Percentiles rank a stretch among this genome's conserved stretches.
phyloP scores from a whole-genome alignment of 2,329 filamentous ascomycete species.

The Bipolaris zeicola region DNA sequence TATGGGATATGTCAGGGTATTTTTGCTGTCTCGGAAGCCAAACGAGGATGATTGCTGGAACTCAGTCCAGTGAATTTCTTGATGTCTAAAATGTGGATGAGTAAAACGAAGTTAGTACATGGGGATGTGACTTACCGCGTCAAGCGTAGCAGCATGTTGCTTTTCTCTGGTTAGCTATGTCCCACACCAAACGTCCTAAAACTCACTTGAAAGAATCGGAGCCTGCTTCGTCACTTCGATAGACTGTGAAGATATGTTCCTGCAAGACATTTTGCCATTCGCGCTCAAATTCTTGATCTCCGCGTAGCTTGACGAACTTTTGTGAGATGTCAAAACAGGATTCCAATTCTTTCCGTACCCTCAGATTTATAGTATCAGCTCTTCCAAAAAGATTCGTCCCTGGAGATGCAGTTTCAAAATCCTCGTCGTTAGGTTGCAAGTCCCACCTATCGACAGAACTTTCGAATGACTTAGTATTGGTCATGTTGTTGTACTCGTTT shows the following conservation, averaged over 20 bases:
- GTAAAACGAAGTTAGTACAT: no score
- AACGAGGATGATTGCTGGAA: no score
- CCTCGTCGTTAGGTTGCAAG: neutral
- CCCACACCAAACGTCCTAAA: neutral
- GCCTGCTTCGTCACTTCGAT: neutral
- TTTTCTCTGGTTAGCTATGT: neutral
- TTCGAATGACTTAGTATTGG: no score
- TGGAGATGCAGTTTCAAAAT: neutral
- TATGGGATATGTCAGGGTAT: neutral
- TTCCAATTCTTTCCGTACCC: neutral
- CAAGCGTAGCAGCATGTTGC: no score
- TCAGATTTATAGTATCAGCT: neutral
- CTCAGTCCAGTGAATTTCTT: no score
- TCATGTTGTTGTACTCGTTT: no score
- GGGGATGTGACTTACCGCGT: no score
- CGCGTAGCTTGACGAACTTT: neutral
- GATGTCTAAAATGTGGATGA: no score
- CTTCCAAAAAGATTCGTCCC: neutral
- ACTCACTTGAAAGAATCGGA: neutral
- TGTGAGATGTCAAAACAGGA: neutral
- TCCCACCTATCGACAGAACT: neutral
- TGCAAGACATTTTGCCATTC: neutral
- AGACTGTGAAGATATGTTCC: neutral
- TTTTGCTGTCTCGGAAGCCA: no score
- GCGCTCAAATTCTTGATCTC: neutral